Evolutionary conservation across 164 flowering plant genomes (phyloP).

Genomic region (Chimonanthus praecox): DNA sequence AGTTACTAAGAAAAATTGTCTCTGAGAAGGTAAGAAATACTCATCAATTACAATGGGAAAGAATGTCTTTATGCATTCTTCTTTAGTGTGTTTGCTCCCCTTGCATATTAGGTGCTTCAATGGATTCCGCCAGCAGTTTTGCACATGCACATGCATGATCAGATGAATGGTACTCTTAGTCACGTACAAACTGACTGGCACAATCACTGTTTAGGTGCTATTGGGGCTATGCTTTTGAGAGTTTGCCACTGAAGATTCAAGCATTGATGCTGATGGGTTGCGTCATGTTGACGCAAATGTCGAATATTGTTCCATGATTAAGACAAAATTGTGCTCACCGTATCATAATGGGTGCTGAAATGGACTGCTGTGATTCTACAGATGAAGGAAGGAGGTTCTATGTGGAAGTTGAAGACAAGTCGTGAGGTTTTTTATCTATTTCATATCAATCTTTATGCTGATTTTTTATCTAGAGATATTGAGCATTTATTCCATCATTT

Average conservation of each 20-base stretch:
- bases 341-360: slow-evolving; percentile 97
- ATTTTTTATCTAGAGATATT: slow-evolving; percentile 1
- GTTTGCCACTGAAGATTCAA: slow-evolving; percentile 84
- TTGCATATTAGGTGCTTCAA: no score
- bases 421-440: slow-evolving; percentile 62
- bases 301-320: slow-evolving; percentile 84
- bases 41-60: no score
- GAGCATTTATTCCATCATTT: slow-evolving; percentile 2
- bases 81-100: no score
- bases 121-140: background rate
- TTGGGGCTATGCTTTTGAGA: slow-evolving; percentile 96
- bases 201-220: slow-evolving; percentile 45
- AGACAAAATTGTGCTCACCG: slow-evolving; percentile 92
- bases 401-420: slow-evolving; percentile 87
- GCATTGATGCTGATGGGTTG: slow-evolving; percentile 68
- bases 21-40: no score
- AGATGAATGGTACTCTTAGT: no score
- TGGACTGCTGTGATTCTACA: slow-evolving; percentile 95
- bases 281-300: slow-evolving; percentile 89
- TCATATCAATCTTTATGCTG: slow-evolving; percentile 4
- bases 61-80: no score
- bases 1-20: no score
- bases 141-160: no score
- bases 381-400: slow-evolving; percentile 88
- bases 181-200: no score